Percentiles rank a stretch among this genome's conserved stretches.
Conservation (phyloP, 805 yeast genomes). For the Jamesozyma hellenica region DNA sequence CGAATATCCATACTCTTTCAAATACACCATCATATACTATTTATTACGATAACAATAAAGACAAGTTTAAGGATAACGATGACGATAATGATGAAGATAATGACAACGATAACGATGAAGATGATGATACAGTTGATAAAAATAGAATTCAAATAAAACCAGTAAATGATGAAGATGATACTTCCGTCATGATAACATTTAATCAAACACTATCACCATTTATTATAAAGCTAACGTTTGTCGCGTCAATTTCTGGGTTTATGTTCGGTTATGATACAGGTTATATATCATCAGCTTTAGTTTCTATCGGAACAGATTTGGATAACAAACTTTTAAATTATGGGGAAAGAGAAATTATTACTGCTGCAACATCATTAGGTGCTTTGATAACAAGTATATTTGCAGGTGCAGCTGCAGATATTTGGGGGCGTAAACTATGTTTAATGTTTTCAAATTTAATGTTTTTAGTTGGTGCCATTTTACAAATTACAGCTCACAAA, state of each 20-base stretch:
- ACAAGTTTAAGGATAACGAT: background rate
- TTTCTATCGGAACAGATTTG: slow-evolving; percentile 71
- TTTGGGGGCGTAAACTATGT: slow-evolving; percentile 75
- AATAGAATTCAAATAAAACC: slow-evolving; percentile 28
- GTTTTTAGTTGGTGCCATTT: slow-evolving; percentile 73
- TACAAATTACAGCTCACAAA: slow-evolving; percentile 71
- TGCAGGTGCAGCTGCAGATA: slow-evolving; percentile 78
- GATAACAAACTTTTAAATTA: slow-evolving; percentile 47
- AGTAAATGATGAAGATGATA: slow-evolving; percentile 39
- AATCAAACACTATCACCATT: slow-evolving; percentile 48
- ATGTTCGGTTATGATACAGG: slow-evolving; percentile 98
- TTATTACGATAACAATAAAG: background rate
- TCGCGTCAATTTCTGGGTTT: slow-evolving; percentile 86
- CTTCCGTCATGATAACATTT: slow-evolving; percentile 39
- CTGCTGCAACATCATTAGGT: slow-evolving; percentile 91
- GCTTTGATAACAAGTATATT: slow-evolving; percentile 70
- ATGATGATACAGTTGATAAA: slow-evolving; percentile 1
- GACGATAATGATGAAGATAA: background rate
- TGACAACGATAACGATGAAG: background rate
- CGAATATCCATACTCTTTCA: background rate
- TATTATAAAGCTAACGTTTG: slow-evolving; percentile 59
- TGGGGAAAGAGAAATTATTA: slow-evolving; percentile 81
- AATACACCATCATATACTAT: slow-evolving; percentile 2
- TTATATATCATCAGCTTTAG: slow-evolving; percentile 87
- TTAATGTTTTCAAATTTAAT: slow-evolving; percentile 72